Base-by-base conservation (phyloP, 108 stramenopile genomes). In the Cyclostephanos invisitatus region DNA sequence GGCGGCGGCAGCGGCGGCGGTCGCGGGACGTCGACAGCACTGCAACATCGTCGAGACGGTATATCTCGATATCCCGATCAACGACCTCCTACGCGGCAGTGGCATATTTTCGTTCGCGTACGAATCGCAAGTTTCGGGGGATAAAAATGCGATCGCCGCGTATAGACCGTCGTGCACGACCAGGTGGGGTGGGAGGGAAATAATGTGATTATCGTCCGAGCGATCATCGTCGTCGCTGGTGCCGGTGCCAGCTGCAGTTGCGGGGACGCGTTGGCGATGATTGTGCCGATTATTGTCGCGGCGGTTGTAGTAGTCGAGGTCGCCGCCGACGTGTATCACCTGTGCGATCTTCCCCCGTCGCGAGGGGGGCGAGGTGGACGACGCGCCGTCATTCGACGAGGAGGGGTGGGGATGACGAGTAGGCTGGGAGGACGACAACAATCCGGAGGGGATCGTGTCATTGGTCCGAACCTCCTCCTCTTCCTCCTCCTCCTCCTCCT, bases 371-470 rank as follows among this genome's bases (percentile, higher is more conserved):
- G 63, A 37, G 53, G 35, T 47, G 22, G 59, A 21, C 32, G n/a
- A 29, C 35, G 14, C 29, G 7, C 20, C 25, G 9, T 14, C 24
- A 3, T 51, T 32, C 4, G 56, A 25, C 12, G 28, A 35, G 54
- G 44, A n/a, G 35, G 35, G 8, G 6, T 58, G 42, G 10, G n/a
- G 49, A n/a, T n/a, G n/a, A n/a, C n/a, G n/a, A n/a, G n/a, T n/a
- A 20, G 18, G 69, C 32, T 32, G 32, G 14, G 62, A 64, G 2
- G 60, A 24, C 2, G 55, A 32, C 5, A 77, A 42, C 5, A 77
- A 42, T 1, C 68, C 75, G n/a, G 62, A 44, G 20, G 75, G 75
- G 57, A 77, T 69, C 2, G 75, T 77, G 29, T 69, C 69, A 49
- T 77, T 40, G 32, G 75, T 77, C 49, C 61, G 65, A 12, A 18